These are phyloP conservation scores for Rhazya stricta DNA, from an alignment of 257 asterid genomes.

Conservation along the genomic window DNA sequence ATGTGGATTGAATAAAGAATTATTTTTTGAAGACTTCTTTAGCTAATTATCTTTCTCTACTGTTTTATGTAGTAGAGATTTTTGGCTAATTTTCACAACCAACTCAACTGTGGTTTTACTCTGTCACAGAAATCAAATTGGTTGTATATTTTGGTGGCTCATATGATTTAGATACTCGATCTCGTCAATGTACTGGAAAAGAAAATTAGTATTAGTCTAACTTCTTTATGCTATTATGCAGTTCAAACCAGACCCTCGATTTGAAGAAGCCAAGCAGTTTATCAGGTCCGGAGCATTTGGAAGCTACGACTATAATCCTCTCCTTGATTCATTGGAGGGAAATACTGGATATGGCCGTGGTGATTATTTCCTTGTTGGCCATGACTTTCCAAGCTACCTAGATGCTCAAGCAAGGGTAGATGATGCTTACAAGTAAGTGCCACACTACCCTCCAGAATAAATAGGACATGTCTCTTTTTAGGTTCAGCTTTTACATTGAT, in stretches of 20 bases:
- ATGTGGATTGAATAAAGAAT: neutral
- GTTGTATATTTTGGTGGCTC: neutral
- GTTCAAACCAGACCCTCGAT: conserved; percentile 94
- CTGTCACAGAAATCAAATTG: neutral
- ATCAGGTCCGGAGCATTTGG: conserved; percentile 95
- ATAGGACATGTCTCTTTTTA: neutral
- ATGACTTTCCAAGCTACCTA: conserved; percentile 85
- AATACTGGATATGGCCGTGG: conserved; percentile 91
- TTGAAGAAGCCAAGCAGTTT: conserved; percentile 91
- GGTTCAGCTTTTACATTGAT: neutral
- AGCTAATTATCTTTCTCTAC: neutral
- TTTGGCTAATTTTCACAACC: neutral
- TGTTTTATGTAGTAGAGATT: neutral
- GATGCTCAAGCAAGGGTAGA: conserved; percentile 84
- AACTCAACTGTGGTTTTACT: neutral
- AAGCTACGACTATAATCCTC: conserved; percentile 88
- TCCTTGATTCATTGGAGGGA: conserved; percentile 94
- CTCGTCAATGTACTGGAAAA: neutral
- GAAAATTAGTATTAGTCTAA: neutral
- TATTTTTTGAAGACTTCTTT: neutral
- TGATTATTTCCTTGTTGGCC: conserved; percentile 90
- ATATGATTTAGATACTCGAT: neutral
- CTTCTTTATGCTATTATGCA: conserved; percentile 26
- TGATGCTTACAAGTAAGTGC: conserved; percentile 88
- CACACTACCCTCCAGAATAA: conserved; percentile 1